These are phyloP conservation scores for Trifolium pratense DNA, from an alignment of 306 rosid species.

Conservation along the genomic window DNA sequence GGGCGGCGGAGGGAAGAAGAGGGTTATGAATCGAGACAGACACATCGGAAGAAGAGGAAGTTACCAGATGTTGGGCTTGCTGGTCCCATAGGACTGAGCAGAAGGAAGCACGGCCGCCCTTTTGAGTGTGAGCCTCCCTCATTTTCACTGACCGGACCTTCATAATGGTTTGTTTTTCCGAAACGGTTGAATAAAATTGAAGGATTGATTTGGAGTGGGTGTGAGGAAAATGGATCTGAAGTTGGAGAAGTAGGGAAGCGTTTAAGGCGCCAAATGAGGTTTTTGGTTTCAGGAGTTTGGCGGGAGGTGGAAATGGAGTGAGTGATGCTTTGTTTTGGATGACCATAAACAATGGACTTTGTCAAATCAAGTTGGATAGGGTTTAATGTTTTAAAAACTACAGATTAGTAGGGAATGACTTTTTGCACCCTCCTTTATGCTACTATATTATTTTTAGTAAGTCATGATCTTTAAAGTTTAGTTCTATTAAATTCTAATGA, in stretches of 20 bases:
- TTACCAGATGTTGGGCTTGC: conserved; percentile 68
- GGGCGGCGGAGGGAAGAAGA: conserved; percentile 62
- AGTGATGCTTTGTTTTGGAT: too few relatives aligned
- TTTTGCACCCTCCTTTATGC: too few relatives aligned
- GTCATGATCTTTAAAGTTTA: too few relatives aligned
- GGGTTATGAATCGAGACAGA: conserved; percentile 78
- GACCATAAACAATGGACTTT: too few relatives aligned
- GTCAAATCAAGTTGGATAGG: too few relatives aligned
- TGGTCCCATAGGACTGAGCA: conserved; percentile 94
- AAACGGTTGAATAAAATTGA: not conserved
- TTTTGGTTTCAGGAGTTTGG: conserved; percentile 39
- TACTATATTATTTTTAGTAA: too few relatives aligned
- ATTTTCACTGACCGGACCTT: conserved; percentile 85
- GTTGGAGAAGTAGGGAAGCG: not conserved
- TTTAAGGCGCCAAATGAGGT: conserved; percentile 44
- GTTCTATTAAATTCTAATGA: too few relatives aligned
- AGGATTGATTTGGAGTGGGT: not conserved
- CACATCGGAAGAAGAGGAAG: conserved; percentile 74
- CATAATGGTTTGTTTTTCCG: conserved; percentile 48
- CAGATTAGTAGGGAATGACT: too few relatives aligned
- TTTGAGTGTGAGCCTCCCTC: conserved; percentile 87
- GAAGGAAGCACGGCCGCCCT: conserved; percentile 65
- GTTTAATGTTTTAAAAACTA: too few relatives aligned
- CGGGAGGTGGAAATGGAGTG: conserved; percentile 35
- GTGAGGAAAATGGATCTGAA: conserved; percentile 10